These are phyloP conservation scores for Phlyctochytrium bullatum DNA, from an alignment of 192 early-diverging fungal genomes.

Conservation along the genomic window DNA sequence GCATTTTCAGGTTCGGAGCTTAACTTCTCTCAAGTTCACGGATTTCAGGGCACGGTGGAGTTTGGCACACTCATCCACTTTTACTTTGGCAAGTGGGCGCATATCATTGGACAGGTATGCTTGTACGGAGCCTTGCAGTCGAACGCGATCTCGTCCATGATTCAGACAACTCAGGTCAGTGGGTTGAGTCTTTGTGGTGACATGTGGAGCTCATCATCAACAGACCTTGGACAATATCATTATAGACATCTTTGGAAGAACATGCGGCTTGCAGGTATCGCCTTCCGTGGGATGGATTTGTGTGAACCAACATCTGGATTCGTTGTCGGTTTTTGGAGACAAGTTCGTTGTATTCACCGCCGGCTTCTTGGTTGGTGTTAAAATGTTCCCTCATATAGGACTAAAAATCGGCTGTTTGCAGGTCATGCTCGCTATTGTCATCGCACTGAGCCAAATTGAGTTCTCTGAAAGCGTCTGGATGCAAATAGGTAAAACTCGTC, in stretches of 20 bases:
- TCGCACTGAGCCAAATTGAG: too few species aligned
- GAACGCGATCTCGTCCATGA: constrained; percentile 46
- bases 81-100: constrained; percentile 46
- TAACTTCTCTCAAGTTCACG: not conserved
- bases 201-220: constrained; percentile 17
- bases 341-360: constrained; percentile 32
- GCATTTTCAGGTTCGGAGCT: constrained; percentile 40
- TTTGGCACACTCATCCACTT: constrained; percentile 61
- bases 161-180: constrained; percentile 42
- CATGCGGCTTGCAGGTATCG: constrained; percentile 33
- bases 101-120: constrained; percentile 44
- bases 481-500: too few species aligned
- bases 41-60: constrained; percentile 48
- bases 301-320: constrained; percentile 17
- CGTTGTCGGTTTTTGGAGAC: constrained; percentile 40
- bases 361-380: constrained; percentile 20
- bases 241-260: constrained; percentile 37
- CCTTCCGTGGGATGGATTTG: constrained; percentile 12
- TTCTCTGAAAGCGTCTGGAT: too few species aligned
- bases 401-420: too few species aligned
- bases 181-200: not conserved
- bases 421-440: too few species aligned
- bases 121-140: constrained; percentile 50
- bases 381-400: too few species aligned
- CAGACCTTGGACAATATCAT: constrained; percentile 46